These are phyloP conservation scores for Kwoniella bestiolae DNA, from an alignment of 768 basidiomycete species.

Conservation along the genomic window DNA sequence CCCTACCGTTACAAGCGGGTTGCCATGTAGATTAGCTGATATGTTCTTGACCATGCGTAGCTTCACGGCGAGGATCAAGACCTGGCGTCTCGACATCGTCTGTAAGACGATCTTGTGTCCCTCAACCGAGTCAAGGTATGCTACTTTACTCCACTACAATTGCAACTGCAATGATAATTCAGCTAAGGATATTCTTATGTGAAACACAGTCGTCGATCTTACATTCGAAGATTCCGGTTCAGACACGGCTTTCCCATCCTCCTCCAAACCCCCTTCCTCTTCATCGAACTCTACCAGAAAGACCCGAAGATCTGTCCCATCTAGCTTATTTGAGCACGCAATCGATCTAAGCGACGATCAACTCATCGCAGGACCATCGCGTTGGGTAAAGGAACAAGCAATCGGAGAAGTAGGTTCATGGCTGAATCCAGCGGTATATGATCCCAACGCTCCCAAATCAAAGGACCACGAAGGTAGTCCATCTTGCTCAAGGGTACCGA, in stretches of 20 bases:
- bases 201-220: neutral
- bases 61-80: conserved; percentile 2
- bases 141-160: neutral
- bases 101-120: neutral
- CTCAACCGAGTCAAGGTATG: neutral
- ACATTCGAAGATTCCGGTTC: conserved; percentile 4
- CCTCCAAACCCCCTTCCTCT: neutral
- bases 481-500: neutral
- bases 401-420: conserved; percentile 8
- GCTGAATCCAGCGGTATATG: neutral
- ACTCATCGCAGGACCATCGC: neutral
- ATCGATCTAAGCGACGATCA: neutral
- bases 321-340: neutral
- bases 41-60: neutral
- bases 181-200: neutral
- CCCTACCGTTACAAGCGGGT: neutral
- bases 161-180: neutral
- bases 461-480: neutral
- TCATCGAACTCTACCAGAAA: neutral
- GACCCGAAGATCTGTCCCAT: neutral
- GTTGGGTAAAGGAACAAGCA: neutral
- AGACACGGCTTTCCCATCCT: neutral
- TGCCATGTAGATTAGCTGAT: neutral
- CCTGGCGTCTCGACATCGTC: neutral
- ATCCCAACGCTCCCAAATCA: neutral